Percentiles rank a stretch among this genome's conserved stretches.
These are phyloP conservation scores for Botryosphaeria dothidea DNA, from an alignment of 2,329 filamentous ascomycete species.

Conservation along the genomic window DNA sequence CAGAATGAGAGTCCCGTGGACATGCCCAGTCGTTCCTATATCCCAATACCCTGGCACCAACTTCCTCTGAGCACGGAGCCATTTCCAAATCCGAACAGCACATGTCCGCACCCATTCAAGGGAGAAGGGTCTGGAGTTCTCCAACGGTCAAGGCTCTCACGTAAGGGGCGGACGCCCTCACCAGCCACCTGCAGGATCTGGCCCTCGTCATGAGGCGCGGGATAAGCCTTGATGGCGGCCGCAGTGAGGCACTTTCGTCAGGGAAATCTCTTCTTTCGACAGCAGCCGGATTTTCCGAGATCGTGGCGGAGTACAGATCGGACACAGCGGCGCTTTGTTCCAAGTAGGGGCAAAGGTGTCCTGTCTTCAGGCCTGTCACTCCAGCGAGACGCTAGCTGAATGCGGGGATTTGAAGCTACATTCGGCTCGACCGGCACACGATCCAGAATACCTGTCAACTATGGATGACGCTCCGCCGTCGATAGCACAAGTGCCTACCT, in stretches of 20 bases:
- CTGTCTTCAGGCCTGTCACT: too few relatives aligned
- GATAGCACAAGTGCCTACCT: neutral
- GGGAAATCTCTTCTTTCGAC: too few relatives aligned
- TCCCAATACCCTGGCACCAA: neutral
- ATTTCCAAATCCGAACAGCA: neutral
- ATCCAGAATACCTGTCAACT: neutral
- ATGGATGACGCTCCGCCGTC: neutral
- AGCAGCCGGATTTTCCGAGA: too few relatives aligned
- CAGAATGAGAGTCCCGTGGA: too few relatives aligned
- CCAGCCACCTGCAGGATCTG: neutral
- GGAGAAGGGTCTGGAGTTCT: neutral
- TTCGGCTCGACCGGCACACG: neutral
- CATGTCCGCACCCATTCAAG: too few relatives aligned
- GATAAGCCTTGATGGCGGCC: neutral
- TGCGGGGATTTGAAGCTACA: neutral
- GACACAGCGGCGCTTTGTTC: too few relatives aligned
- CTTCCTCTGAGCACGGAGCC: neutral
- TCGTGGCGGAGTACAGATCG: too few relatives aligned
- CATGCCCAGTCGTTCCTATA: neutral
- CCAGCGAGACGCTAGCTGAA: neutral
- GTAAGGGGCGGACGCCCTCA: neutral
- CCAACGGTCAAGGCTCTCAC: neutral
- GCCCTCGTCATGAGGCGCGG: neutral
- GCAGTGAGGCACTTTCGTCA: neutral
- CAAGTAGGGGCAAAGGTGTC: too few relatives aligned